These are phyloP conservation scores for Rhodotorula sp. DNA, from an alignment of 1,284 basidiomycete genomes.

Conservation along the genomic window DNA sequence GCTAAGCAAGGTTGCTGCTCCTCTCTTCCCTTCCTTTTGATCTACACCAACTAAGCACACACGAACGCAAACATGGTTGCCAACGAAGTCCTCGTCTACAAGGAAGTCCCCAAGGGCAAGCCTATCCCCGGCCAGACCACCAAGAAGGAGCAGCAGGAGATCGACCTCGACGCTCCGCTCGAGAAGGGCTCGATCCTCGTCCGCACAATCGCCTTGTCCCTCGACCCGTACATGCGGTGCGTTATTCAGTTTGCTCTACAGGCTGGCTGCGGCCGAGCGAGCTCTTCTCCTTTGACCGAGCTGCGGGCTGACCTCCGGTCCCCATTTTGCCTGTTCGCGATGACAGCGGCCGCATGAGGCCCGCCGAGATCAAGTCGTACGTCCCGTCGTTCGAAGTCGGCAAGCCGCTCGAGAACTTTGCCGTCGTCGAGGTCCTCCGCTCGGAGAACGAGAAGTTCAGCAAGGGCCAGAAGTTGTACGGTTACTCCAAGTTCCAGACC, in stretches of 20 bases:
- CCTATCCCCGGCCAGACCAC: constrained; percentile 40
- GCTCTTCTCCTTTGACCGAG: neutral
- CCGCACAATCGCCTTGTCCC: constrained; percentile 55
- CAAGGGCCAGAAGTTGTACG: constrained; percentile 32
- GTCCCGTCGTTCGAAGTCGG: constrained; percentile 34
- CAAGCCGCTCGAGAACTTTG: constrained; percentile 37
- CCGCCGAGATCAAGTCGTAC: constrained; percentile 33
- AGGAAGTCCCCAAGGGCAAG: constrained; percentile 45
- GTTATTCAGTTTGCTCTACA: neutral
- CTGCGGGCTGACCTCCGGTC: neutral
- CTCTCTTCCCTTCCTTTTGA: too few species aligned
- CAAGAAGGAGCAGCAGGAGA: constrained; percentile 55
- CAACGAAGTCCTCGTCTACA: constrained; percentile 49
- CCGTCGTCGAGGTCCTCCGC: constrained; percentile 37
- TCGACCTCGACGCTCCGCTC: constrained; percentile 57
- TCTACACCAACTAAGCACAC: neutral
- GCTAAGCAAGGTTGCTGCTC: neutral
- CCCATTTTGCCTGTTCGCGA: constrained; percentile 9
- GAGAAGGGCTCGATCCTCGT: constrained; percentile 58
- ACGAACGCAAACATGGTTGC: constrained; percentile 25
- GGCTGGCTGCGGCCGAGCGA: neutral
- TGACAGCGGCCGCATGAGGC: constrained; percentile 35
- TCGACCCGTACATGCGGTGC: constrained; percentile 28
- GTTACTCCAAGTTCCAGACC: constrained; percentile 24
- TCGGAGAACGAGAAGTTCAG: constrained; percentile 24